A percentile compares a stretch with the other conserved stretches of the same genome.
Evolutionary conservation across 2,329 filamentous ascomycete species (phyloP).

Genomic region (Arthroderma sp.): DNA sequence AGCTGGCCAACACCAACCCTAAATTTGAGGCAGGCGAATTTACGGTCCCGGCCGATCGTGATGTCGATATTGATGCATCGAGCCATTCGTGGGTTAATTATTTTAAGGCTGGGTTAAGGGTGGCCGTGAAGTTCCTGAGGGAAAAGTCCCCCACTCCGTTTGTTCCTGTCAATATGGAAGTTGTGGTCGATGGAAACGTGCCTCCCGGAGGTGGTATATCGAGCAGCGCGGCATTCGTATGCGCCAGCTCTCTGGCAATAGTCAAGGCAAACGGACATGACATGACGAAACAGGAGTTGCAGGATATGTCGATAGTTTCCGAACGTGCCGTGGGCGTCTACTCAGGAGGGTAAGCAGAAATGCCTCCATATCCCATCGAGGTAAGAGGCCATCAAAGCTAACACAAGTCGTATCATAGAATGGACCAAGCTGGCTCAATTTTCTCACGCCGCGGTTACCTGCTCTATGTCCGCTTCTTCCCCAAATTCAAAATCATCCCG

Average conservation of each 20-base stretch:
- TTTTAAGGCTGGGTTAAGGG: slow-evolving; percentile 82
- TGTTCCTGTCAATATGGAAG: slow-evolving; percentile 63
- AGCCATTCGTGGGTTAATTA: slow-evolving; percentile 96
- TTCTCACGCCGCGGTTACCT: slow-evolving; percentile 78
- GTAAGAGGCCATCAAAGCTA: no score
- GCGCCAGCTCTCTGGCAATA: slow-evolving; percentile 74
- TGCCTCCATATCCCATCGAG: not conserved
- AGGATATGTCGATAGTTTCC: slow-evolving; percentile 86
- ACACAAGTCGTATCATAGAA: slow-evolving; percentile 38
- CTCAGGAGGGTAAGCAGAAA: slow-evolving; percentile 61
- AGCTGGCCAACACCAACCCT: slow-evolving; percentile 62
- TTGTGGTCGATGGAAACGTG: slow-evolving; percentile 82
- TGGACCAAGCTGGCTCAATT: slow-evolving; percentile 95
- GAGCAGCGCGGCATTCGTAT: slow-evolving; percentile 88
- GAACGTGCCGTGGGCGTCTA: slow-evolving; percentile 93
- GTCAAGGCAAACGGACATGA: slow-evolving; percentile 72
- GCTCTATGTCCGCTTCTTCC: slow-evolving; percentile 80
- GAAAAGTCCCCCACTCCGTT: slow-evolving; percentile 48
- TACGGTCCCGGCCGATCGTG: slow-evolving; percentile 47
- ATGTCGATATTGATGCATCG: slow-evolving; percentile 69
- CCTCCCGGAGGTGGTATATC: slow-evolving; percentile 85
- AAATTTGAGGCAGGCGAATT: slow-evolving; percentile 70
- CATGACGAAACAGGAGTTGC: slow-evolving; percentile 82
- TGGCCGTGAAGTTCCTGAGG: slow-evolving; percentile 64
- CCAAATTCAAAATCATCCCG: slow-evolving; percentile 59